These are phyloP conservation scores for Parathielavia hyrcaniae DNA, from an alignment of 495 filamentous ascomycete genomes.

Conservation along the genomic window DNA sequence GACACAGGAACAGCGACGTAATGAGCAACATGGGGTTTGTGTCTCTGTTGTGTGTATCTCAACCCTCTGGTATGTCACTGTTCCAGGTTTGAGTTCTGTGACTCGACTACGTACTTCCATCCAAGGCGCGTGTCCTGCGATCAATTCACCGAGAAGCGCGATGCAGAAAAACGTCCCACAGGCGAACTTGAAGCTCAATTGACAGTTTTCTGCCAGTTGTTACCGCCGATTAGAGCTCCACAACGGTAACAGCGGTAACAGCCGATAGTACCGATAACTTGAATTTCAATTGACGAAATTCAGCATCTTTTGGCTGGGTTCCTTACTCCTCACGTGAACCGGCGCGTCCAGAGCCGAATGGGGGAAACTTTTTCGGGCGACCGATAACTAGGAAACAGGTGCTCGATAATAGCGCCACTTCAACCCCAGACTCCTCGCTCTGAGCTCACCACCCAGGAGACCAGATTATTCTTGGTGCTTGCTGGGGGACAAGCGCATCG, in stretches of 20 bases:
- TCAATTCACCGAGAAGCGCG: slow-evolving; percentile 3
- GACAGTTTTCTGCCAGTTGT: slow-evolving; percentile 15
- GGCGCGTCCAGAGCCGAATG: slow-evolving; percentile 10
- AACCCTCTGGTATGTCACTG: no score
- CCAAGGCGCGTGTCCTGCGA: no score
- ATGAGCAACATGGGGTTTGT: no score
- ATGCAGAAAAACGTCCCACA: slow-evolving; percentile 2
- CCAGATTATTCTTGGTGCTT: background rate
- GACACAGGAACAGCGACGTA: background rate
- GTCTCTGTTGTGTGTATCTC: no score
- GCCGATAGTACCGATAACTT: background rate
- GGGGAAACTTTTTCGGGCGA: slow-evolving; percentile 26
- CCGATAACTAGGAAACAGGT: background rate
- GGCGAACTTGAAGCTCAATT: slow-evolving; percentile 5
- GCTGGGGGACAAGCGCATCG: slow-evolving; percentile 1
- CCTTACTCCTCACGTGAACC: slow-evolving; percentile 25
- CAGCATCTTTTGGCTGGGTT: background rate
- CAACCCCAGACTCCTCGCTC: background rate
- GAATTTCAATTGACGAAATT: background rate
- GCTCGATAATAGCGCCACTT: slow-evolving; percentile 6
- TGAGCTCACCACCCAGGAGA: background rate
- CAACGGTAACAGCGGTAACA: slow-evolving; percentile 5
- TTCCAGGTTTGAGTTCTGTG: no score
- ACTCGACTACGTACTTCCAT: no score
- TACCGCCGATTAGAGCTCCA: slow-evolving; percentile 18